Evolutionary conservation across 2,329 filamentous ascomycete genomes (phyloP).

Genomic region (Claviceps sp.): DNA sequence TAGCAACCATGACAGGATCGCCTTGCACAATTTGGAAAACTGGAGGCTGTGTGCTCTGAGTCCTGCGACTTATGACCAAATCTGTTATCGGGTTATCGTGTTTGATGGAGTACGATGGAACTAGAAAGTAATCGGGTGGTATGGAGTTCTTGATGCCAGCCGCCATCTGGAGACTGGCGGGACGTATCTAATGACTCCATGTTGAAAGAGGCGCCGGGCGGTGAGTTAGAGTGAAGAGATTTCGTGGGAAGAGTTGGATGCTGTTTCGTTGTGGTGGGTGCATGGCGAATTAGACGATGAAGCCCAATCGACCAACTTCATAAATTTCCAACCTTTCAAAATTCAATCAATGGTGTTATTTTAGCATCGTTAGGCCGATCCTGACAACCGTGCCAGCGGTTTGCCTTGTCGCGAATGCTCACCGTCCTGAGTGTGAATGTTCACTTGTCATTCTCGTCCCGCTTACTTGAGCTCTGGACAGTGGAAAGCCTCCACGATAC

Average conservation of each 20-base stretch:
- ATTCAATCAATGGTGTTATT: no score
- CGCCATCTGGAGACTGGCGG: slow-evolving; percentile 27
- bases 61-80: slow-evolving; percentile 26
- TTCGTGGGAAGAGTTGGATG: neutral
- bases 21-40: slow-evolving; percentile 37
- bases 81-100: slow-evolving; percentile 37
- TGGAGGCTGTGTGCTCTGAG: slow-evolving; percentile 24
- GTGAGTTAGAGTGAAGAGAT: neutral
- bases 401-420: no score
- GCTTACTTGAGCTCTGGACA: no score
- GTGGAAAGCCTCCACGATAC: no score
- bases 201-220: slow-evolving; percentile 1
- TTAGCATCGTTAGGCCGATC: no score
- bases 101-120: slow-evolving; percentile 45
- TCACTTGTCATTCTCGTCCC: no score
- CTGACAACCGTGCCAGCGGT: no score
- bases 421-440: no score
- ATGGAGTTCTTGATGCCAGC: slow-evolving; percentile 61
- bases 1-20: slow-evolving; percentile 47
- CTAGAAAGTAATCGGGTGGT: slow-evolving; percentile 42
- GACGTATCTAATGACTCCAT: slow-evolving; percentile 21
- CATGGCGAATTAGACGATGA: slow-evolving; percentile 4
- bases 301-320: slow-evolving; percentile 1
- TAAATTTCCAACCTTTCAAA: neutral
- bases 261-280: slow-evolving; percentile 4